Base-by-base conservation (phyloP, 345 rosid genomes). In the Eucalyptus coolabah region DNA sequence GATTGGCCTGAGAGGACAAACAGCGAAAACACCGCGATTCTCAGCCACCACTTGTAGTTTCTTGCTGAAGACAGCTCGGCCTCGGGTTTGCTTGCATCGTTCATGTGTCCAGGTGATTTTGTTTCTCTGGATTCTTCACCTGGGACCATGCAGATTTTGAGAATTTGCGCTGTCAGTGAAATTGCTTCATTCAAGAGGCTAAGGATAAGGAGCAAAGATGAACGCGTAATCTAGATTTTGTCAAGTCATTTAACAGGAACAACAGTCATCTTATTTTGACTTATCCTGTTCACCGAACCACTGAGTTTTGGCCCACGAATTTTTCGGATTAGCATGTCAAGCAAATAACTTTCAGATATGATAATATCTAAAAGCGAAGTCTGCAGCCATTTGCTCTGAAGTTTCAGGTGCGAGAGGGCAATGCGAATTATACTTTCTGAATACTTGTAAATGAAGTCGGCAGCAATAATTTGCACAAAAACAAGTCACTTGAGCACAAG, bases 1-100 rank as follows among this genome's bases (percentile, higher is more conserved):
- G 96, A 56, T 87, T 94, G 95, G 88, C 95, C 94, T 0, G 89
- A 21, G 88, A 95, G 94, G 53, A 93, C 91, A 37, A 88, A 92
- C 67, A 92, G 44, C 42, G 92, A 77, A 42, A 89, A 90, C 15
- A 90, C 32, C 3, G 86, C 85, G 21, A 91, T 67, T 30, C 67
- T 53, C 30, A 91, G 30, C 91, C 89, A 90, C 87, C 87, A 69
- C 28, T n/a, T 80, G 59, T 28, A 86, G 49, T 42, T 45, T 21
- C 47, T 77, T 6, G 83, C 83, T 9, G 9, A 13, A 23, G 83
- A 37, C 30, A 7, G 47, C 30, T 9, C 47, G 30, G 47, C 47
- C 83, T 77, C 83, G 3, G 47, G 47, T 2, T 40, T 13, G 47
- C 83, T 24, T 14, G 83, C 16, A 13, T 21, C 13, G 47, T 37